Percentiles rank a stretch among this genome's conserved stretches.
These are phyloP conservation scores for Silene latifolia DNA, from an alignment of 148 eudicot genomes.

Conservation along the genomic window DNA sequence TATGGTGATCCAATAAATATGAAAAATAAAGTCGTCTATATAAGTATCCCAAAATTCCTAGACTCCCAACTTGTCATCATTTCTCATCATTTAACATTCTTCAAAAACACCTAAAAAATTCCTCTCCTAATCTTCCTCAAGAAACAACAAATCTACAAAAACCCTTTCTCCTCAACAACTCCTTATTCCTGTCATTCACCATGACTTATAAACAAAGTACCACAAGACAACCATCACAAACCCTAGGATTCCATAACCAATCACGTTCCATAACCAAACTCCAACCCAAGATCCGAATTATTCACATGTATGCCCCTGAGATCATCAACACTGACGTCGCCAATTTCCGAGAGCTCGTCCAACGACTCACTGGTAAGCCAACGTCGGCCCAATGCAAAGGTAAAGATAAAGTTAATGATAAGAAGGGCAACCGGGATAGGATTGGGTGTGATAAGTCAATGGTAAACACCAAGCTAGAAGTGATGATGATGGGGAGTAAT, in stretches of 20 bases:
- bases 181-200: neutral
- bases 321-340: slow-evolving; percentile 72
- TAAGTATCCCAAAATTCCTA: too few relatives aligned
- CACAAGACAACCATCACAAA: slow-evolving; percentile 25
- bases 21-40: neutral
- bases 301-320: slow-evolving; percentile 76
- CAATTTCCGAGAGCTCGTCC: slow-evolving; percentile 65
- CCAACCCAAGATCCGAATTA: slow-evolving; percentile 66
- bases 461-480: slow-evolving; percentile 26
- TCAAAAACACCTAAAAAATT: neutral
- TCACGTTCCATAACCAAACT: slow-evolving; percentile 51
- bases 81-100: neutral
- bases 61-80: neutral
- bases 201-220: slow-evolving; percentile 26
- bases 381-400: slow-evolving; percentile 3
- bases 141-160: slow-evolving; percentile 7
- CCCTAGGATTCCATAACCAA: slow-evolving; percentile 47
- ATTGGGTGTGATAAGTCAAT: neutral
- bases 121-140: slow-evolving; percentile 13
- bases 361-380: slow-evolving; percentile 74
- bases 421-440: slow-evolving; percentile 14
- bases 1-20: neutral
- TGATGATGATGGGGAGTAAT: slow-evolving; percentile 12
- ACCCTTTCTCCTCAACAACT: neutral
- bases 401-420: slow-evolving; percentile 7